Base-by-base conservation (phyloP, 1,284 basidiomycete genomes). In the Cutaneotrichosporon cavernicola region DNA sequence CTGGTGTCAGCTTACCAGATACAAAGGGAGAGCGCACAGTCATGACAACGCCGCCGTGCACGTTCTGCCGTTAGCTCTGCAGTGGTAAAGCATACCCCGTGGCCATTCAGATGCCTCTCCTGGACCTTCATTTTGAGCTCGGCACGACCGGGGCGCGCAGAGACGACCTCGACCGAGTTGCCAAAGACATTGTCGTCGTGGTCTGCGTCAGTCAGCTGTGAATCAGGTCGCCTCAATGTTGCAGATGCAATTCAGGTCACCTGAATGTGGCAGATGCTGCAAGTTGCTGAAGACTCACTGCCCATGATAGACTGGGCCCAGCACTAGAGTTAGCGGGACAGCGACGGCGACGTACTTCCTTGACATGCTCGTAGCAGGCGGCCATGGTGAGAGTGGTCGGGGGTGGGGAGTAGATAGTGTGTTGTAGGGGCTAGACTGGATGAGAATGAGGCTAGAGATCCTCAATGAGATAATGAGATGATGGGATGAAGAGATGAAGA, bases 1-100 rank as follows among this genome's bases (percentile, higher is more conserved):
- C 65, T 66, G 56, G 1, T 10, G 65, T 66, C 13, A 65, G 61
- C 30, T 14, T 32, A 14, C 14, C 3, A 14, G 6, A 5, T 18
- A 18, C 7, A 2, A 4, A 7, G 18, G 0, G 2, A 2, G 1
- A 18, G 36, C 64, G 32, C 34, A 66, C 65, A 5, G 65, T 60
- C 65, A 67, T 67, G 52, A 67, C 40, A 5, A 57, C 59, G 1
- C 65, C 65, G 51, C 65, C 65, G 50, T 67, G 65, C 46, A 46
- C 43, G 46, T 53, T 58, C 62, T 66, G 61, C 18, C 21, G 36
- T 56, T 34, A 40, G 16, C 30, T 32, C 13, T 5, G 8, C 49
- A 16, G 34, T 26, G 40, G 26, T 1, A 21, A 0, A 30, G 47
- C 65, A 51, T 60, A 67, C 65, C 14, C 61, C 61, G 18, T 53